Base-by-base conservation (phyloP, 345 rosid species). In the Pistacia atlantica region DNA sequence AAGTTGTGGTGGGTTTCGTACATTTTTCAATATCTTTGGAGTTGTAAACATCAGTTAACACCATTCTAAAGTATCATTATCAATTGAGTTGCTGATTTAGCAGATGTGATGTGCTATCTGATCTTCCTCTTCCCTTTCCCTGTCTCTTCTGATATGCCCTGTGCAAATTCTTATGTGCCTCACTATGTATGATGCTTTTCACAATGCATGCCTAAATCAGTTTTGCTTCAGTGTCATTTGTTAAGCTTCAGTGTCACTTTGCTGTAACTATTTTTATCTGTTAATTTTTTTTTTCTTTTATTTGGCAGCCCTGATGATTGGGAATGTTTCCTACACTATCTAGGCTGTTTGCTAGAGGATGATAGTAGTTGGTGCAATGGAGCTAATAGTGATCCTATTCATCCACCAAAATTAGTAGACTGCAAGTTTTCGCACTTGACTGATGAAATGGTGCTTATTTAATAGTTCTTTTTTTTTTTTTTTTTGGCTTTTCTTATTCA, bases 251-350 rank as follows among this genome's bases (percentile, higher is more conserved):
- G 25, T 22, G 25, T 22, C 25, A 22, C 25, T 22, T 68, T 68
- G 9, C 46, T 31, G 42, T 8, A 14, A 52, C 45, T 7, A 42
- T 42, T 54, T 67, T 71, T 54, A n/a, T 72, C 65, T 81, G 67
- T 82, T 87, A 77, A 77, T 83, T 38, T 81, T 58, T 81, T 58
- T 25, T 81, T 71, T 74, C 74, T 65, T 84, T 83, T 33, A 31
- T 80, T 81, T 80, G 87, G 82, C 94, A 93, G 99, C 89, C 95
- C 97, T 85, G 99, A 96, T 86, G 99, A 96, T 81, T 92, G 98
- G 98, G 95, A 93, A 84, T 89, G 92, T 87, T 94, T 93, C 87
- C 88, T 90, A 72, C 92, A 93, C 75, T 96, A 91, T 88, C 88
- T 96, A 60, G 91, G 90, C 81, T 96, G 99, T 82, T 84, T 96